Conservation (phyloP, 2,329 filamentous ascomycete species). For the Alternaria arborescens region DNA sequence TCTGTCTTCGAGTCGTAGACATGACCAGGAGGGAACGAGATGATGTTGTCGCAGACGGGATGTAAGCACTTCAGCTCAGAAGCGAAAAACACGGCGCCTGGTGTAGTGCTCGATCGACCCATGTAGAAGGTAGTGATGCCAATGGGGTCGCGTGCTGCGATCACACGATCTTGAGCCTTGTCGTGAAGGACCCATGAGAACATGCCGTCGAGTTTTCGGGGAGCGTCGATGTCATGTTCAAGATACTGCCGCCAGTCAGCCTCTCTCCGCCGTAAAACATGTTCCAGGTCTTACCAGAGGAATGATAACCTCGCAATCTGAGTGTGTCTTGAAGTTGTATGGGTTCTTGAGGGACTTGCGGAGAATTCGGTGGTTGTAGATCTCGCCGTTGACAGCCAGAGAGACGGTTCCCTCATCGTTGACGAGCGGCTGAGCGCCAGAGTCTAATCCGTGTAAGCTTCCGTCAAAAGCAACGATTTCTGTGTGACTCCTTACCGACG, state of each 20-base stretch:
- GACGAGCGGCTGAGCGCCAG: slow-evolving; percentile 92
- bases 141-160: slow-evolving; percentile 95
- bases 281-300: slow-evolving; percentile 73
- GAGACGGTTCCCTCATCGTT: slow-evolving; percentile 89
- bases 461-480: slow-evolving; percentile 12
- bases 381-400: slow-evolving; percentile 98
- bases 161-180: slow-evolving; percentile 88
- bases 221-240: slow-evolving; percentile 89
- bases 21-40: slow-evolving; percentile 93
- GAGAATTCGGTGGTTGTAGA: slow-evolving; percentile 98
- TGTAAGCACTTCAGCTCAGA: slow-evolving; percentile 95
- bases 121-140: slow-evolving; percentile 98
- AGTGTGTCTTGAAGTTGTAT: slow-evolving; percentile 98
- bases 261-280: not conserved
- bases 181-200: slow-evolving; percentile 99
- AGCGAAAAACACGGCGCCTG: slow-evolving; percentile 90
- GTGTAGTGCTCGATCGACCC: slow-evolving; percentile 82
- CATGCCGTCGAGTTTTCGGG: slow-evolving; percentile 97
- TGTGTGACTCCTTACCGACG: slow-evolving; percentile 72
- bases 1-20: slow-evolving; percentile 94
- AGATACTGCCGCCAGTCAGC: slow-evolving; percentile 71
- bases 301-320: slow-evolving; percentile 98
- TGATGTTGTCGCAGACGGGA: slow-evolving; percentile 93
- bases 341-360: slow-evolving; percentile 83
- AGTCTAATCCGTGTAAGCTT: slow-evolving; percentile 67